These are phyloP conservation scores for Corrigiola litoralis DNA, from an alignment of 179 eudicot genomes.

Conservation along the genomic window DNA sequence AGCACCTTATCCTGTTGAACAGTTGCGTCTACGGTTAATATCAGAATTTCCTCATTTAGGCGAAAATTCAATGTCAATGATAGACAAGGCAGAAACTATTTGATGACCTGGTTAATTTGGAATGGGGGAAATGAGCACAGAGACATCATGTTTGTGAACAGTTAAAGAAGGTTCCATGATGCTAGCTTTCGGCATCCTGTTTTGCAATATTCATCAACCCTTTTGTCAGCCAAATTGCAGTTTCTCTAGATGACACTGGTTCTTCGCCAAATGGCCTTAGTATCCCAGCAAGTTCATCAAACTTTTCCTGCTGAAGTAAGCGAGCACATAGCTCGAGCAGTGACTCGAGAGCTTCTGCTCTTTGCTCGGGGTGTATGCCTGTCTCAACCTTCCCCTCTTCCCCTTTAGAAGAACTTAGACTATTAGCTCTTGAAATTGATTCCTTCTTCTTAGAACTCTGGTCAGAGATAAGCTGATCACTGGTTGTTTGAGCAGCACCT, in stretches of 20 bases:
- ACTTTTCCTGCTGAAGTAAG: constrained; percentile 60
- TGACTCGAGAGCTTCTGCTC: constrained; percentile 92
- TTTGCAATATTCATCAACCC: constrained; percentile 57
- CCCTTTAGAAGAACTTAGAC: constrained; percentile 16
- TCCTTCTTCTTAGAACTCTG: constrained; percentile 11
- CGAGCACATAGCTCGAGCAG: constrained; percentile 86
- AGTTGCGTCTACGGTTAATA: too few species aligned
- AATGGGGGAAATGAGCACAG: too few species aligned
- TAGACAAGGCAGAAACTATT: too few species aligned
- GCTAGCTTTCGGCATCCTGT: constrained; percentile 22
- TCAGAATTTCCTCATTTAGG: too few species aligned
- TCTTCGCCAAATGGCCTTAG: constrained; percentile 91
- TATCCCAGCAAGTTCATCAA: constrained; percentile 85
- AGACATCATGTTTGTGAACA: too few species aligned
- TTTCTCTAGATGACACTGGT: constrained; percentile 83
- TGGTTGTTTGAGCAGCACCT: background rate
- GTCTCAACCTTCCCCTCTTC: constrained; percentile 30
- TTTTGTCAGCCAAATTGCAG: constrained; percentile 94
- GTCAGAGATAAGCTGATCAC: background rate
- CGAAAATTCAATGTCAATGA: too few species aligned
- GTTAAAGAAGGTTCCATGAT: background rate
- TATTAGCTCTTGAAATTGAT: constrained; percentile 7
- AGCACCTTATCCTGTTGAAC: too few species aligned
- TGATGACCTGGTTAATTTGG: too few species aligned
- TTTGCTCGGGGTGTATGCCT: constrained; percentile 28